Base-by-base conservation (phyloP, 192 early-diverging fungal species). In the Mortierella alpina region DNA sequence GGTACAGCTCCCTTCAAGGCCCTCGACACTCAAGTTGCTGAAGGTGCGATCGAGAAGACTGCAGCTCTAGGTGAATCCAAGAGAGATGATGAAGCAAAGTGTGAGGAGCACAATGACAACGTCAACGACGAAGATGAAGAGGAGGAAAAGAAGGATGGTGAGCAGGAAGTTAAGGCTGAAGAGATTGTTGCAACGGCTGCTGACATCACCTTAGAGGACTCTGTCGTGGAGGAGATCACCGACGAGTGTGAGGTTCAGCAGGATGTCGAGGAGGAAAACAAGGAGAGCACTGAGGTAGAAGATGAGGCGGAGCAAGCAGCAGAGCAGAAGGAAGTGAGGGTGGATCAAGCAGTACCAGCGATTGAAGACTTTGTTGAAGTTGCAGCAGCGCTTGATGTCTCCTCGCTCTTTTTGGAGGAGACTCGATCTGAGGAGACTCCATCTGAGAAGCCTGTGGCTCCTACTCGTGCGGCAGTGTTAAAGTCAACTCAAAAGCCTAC, bases 1-100 rank as follows among this genome's bases (percentile, higher is more conserved):
- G 50, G 42, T 10, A 63, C 61, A n/a, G 59, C 31, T 1, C 49
- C 65, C 23, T 48, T 68, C 42, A 67, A 56, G 44, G 22, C 22
- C 10, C 52, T 52, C 20, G 74, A 76, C 17, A 69, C 41, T 11
- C 5, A 10, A 5, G 57, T 59, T 7, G 50, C 52, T 14, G 47
- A n/a, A 39, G 22, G 18, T 5, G 39, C 45, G 20, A 40, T 47
- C 66, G 65, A 49, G 45, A 42, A 31, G 15, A 46, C 45, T 23
- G 17, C 46, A 6, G 23, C 56, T n/a, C 13, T 15, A 12, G n/a
- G 50, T 12, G 50, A 15, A 51, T 15, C 50, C 50, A 51, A 51
- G 50, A 51, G 4, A n/a, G n/a, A 12, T 15, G 13, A 12, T 4
- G 50, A 15, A 15, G 4, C n/a, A 22, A 20, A 22, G 55, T 2